Percentiles rank a stretch among this genome's conserved stretches.
These are phyloP conservation scores for Aspergillus jensenii DNA, from an alignment of 2,329 filamentous ascomycete species.

Conservation along the genomic window DNA sequence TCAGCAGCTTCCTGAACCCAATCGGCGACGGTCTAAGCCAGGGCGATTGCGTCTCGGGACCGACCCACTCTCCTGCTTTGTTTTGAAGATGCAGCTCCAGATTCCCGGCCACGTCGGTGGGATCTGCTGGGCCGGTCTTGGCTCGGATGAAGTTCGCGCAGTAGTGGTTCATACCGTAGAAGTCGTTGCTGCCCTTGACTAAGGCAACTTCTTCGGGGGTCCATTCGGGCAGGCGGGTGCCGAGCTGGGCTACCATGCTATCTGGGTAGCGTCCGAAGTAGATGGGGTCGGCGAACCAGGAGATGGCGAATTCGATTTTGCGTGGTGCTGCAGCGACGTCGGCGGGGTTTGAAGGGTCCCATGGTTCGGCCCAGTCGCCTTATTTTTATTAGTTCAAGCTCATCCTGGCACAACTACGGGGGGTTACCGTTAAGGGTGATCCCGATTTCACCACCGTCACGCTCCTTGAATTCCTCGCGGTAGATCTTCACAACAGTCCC, in stretches of 20 bases:
- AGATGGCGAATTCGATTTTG: constrained; percentile 84
- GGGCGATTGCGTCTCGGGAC: constrained; percentile 75
- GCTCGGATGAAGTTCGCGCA: constrained; percentile 84
- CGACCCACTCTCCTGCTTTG: constrained; percentile 72
- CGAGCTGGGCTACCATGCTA: constrained; percentile 79
- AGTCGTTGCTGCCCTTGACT: constrained; percentile 86
- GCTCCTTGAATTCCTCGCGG: constrained; percentile 75
- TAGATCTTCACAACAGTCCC: constrained; percentile 79
- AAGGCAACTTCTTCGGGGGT: constrained; percentile 69
- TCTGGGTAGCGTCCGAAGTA: constrained; percentile 82
- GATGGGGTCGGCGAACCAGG: constrained; percentile 85
- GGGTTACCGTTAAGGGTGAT: constrained; percentile 76
- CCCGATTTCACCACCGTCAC: constrained; percentile 73
- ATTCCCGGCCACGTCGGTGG: constrained; percentile 72
- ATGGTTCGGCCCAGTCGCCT: constrained; percentile 79
- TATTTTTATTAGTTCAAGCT: neutral
- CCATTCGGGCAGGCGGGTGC: constrained; percentile 72
- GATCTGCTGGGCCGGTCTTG: constrained; percentile 59
- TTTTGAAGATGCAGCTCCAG: constrained; percentile 70
- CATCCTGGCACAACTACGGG: too few species aligned
- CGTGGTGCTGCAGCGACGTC: constrained; percentile 76
- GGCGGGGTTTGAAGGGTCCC: constrained; percentile 71
- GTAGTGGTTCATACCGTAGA: constrained; percentile 95
- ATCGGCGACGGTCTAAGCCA: constrained; percentile 76
- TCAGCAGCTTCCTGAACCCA: constrained; percentile 75